Evolutionary conservation across 768 basidiomycete species (phyloP).

Genomic region (Mycena rebaudengoi): DNA sequence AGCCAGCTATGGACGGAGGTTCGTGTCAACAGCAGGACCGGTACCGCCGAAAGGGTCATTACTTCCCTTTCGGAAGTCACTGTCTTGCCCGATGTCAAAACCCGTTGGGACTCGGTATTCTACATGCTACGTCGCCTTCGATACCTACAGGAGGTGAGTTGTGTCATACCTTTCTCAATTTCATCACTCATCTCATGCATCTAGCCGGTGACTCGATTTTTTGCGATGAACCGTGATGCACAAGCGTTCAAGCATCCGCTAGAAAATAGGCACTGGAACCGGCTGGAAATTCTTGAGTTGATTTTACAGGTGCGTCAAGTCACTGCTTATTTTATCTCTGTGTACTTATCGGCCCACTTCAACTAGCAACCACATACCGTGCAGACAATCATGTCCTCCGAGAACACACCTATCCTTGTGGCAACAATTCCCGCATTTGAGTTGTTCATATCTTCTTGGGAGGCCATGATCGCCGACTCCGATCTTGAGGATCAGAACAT

Average conservation of each 20-base stretch:
- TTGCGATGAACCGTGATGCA: neutral
- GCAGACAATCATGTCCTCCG: slow-evolving; percentile 5
- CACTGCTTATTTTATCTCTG: slow-evolving; percentile 1
- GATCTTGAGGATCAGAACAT: too few relatives aligned
- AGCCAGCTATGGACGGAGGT: neutral
- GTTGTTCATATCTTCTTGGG: too few relatives aligned
- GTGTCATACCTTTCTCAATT: neutral
- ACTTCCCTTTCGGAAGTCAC: neutral
- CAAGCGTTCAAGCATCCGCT: neutral
- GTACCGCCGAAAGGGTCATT: neutral
- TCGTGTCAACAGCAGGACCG: neutral
- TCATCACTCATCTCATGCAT: neutral
- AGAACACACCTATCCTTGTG: too few relatives aligned
- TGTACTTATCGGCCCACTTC: slow-evolving; percentile 1
- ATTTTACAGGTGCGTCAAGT: slow-evolving; percentile 1
- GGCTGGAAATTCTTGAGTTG: neutral
- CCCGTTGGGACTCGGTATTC: too few relatives aligned
- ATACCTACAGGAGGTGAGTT: slow-evolving; percentile 7
- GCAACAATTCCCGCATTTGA: too few relatives aligned
- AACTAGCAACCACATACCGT: slow-evolving; percentile 7
- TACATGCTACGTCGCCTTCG: slow-evolving; percentile 5
- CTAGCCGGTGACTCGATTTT: slow-evolving; percentile 1
- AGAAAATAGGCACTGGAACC: neutral
- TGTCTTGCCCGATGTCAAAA: slow-evolving; percentile 1
- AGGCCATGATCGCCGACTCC: too few relatives aligned